These are phyloP conservation scores for Camillea tinctor DNA, from an alignment of 2,329 filamentous ascomycete genomes.

Conservation along the genomic window DNA sequence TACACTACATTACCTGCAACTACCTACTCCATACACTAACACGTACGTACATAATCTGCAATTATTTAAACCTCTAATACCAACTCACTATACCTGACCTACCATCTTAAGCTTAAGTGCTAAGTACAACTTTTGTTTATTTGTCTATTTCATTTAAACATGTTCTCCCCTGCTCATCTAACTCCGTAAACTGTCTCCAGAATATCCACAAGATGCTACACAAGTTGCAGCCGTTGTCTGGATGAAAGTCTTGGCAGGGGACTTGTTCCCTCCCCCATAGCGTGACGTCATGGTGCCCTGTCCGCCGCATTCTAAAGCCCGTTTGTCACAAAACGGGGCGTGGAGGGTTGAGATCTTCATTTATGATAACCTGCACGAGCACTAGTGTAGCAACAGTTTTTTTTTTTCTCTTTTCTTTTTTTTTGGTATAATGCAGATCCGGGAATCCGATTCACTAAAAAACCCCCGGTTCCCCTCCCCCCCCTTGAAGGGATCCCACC, in stretches of 20 bases:
- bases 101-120: no score
- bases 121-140: no score
- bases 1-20: no score
- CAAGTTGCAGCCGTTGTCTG: background rate
- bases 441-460: background rate
- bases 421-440: background rate
- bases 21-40: no score
- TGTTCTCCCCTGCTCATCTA: background rate
- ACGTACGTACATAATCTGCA: no score
- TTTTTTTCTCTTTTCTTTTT: no score
- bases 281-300: slow-evolving; percentile 14
- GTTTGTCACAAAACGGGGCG: slow-evolving; percentile 1
- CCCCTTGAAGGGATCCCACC: no score
- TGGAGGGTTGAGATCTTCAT: background rate
- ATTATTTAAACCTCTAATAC: no score
- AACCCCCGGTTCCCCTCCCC: no score
- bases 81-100: no score
- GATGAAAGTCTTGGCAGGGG: slow-evolving; percentile 23
- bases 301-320: background rate
- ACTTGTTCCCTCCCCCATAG: slow-evolving; percentile 16
- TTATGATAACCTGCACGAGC: background rate
- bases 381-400: no score
- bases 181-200: slow-evolving; percentile 12
- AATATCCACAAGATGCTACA: slow-evolving; percentile 1
- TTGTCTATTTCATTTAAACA: no score